phyloP scores from a whole-genome alignment of 257 asterid species.

The Capsicum pubescens region DNA sequence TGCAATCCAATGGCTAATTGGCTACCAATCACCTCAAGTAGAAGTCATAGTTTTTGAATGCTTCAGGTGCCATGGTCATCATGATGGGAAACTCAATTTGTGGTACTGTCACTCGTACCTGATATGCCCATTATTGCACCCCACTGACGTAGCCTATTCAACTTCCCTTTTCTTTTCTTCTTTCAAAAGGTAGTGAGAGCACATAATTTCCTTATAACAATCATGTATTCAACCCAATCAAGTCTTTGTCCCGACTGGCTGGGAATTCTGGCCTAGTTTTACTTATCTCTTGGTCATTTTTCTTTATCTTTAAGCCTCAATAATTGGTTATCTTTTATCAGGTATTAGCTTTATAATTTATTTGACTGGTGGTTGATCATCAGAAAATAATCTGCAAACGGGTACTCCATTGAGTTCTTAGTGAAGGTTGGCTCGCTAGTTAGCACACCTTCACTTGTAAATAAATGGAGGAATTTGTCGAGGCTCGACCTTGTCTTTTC shows the following conservation, averaged over 20 bases:
- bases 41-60: not conserved
- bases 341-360: not conserved
- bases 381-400: not conserved
- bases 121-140: slow-evolving; percentile 32
- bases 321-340: not conserved
- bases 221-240: slow-evolving; percentile 24
- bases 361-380: slow-evolving; percentile 12
- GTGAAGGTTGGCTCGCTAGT: not conserved
- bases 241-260: slow-evolving; percentile 28
- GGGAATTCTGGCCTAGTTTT: slow-evolving; percentile 23
- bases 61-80: slow-evolving; percentile 31
- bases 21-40: slow-evolving; percentile 50
- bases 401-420: not conserved
- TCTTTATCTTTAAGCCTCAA: slow-evolving; percentile 1
- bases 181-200: slow-evolving; percentile 21
- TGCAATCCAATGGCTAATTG: slow-evolving; percentile 43
- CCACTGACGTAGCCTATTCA: slow-evolving; percentile 30
- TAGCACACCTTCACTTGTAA: not conserved
- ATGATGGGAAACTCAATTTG: slow-evolving; percentile 54
- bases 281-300: not conserved
- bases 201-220: slow-evolving; percentile 19
- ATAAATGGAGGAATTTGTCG: not conserved
- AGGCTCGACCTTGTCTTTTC: not conserved
- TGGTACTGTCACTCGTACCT: slow-evolving; percentile 35
- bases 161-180: slow-evolving; percentile 22